These are phyloP conservation scores for Polygonum maritimum DNA, from an alignment of 148 eudicot species.

Conservation along the genomic window DNA sequence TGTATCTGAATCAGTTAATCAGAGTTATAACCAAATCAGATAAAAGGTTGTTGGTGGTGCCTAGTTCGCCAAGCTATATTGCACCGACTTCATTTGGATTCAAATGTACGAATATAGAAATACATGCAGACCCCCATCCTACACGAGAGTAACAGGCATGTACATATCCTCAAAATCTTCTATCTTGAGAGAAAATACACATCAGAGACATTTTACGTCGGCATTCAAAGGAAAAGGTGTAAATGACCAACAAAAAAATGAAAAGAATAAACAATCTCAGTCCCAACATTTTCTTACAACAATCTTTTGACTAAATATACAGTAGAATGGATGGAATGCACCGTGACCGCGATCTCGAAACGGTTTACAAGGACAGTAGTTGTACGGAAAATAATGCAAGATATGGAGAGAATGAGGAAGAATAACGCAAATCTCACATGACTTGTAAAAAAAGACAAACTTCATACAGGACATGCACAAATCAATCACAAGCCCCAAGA, in stretches of 20 bases:
- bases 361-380: not conserved
- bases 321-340: conserved; percentile 1
- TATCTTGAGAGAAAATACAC: not conserved
- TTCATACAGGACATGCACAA: conserved; percentile 23
- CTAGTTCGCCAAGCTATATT: no score
- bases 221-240: not conserved
- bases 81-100: no score
- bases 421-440: conserved; percentile 9
- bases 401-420: conserved; percentile 12
- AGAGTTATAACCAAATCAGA: no score
- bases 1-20: no score
- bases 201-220: not conserved
- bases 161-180: not conserved
- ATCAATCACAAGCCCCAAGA: conserved; percentile 14
- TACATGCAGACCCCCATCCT: not conserved
- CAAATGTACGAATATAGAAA: not conserved
- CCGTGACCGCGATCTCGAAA: not conserved
- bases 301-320: conserved; percentile 8
- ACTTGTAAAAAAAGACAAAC: conserved; percentile 13
- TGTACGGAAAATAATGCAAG: not conserved
- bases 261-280: conserved; percentile 7
- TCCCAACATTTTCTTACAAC: not conserved
- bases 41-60: no score
- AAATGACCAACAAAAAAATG: not conserved
- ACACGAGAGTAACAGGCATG: not conserved